These are phyloP conservation scores for Coemansia erecta DNA, from an alignment of 192 early-diverging fungal species.

Conservation along the genomic window DNA sequence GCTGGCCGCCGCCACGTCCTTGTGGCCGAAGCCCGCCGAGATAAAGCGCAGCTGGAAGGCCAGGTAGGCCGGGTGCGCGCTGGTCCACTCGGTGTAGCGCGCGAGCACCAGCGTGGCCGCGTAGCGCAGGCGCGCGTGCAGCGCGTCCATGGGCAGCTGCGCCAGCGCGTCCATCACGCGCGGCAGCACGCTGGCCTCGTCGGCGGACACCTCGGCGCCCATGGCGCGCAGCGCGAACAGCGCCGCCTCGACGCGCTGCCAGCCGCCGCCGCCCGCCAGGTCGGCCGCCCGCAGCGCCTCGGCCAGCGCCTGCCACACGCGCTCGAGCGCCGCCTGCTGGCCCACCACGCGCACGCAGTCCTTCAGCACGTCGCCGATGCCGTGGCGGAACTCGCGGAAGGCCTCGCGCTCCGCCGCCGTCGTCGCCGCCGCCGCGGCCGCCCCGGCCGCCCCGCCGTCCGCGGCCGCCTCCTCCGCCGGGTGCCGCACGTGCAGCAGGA, in stretches of 20 bases:
- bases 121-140: conserved; percentile 93
- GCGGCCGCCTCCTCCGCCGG: conserved; percentile 49
- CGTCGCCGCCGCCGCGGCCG: too few relatives aligned
- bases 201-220: conserved; percentile 74
- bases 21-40: conserved; percentile 83
- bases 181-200: conserved; percentile 77
- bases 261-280: conserved; percentile 49
- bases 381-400: conserved; percentile 94
- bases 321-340: conserved; percentile 65
- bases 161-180: conserved; percentile 89
- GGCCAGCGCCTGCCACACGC: conserved; percentile 60
- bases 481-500: conserved; percentile 86
- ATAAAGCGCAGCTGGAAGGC: conserved; percentile 90
- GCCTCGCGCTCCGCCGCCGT: conserved; percentile 91
- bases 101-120: conserved; percentile 96
- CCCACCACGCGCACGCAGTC: conserved; percentile 87
- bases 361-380: conserved; percentile 96
- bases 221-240: conserved; percentile 92
- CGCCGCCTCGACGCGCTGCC: conserved; percentile 95
- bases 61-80: conserved; percentile 83
- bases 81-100: conserved; percentile 94
- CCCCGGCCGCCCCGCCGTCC: conserved; percentile 52
- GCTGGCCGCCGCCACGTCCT: conserved; percentile 80
- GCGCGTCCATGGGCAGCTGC: conserved; percentile 81
- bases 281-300: conserved; percentile 16